Base-by-base conservation (phyloP, 768 basidiomycete genomes). In the Phaffia tasmanica region DNA sequence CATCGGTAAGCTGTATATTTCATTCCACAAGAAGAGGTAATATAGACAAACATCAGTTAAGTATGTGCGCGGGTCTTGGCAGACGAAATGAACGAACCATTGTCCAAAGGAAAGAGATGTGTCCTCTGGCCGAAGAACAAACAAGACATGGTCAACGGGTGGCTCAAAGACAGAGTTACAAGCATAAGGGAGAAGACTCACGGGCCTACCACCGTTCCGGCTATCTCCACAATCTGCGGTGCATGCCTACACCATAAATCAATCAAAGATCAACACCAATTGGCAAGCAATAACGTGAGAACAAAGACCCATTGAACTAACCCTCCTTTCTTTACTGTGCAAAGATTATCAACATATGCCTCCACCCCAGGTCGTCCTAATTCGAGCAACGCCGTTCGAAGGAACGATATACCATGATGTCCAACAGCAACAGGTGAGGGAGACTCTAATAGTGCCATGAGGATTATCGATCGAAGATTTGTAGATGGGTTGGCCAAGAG, bases 351-450 rank as follows among this genome's bases (percentile, higher is more conserved):
- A 21, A 75, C 54, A 64, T 75, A 75, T 57, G 66, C 69, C 18
- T 64, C 56, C 61, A 75, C 68, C 29, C 71, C 69, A 11, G 57
- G 64, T 35, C 70, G 56, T 4, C 72, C 72, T 27, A 71, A 69
- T 57, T 72, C 72, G 27, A 63, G 67, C 14, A 72, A 63, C 58
- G 72, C 71, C n/a, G 72, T 69, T 64, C 73, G 74, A 49, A 72
- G 73, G 64, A 75, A 75, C 32, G 72, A 73, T 61, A 73, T 73
- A 7, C 74, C 74, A 59, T 75, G 73, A 65, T 73, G 73, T 1
- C 73, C 71, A 62, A 71, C 70, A 0, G 73, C 73, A 29, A 74
- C 72, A 4, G 74, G 74, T 5, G 73, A 71, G 57, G 73, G 72
- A 6, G 73, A 69, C 3, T 64, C 62, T 42, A 75, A 57, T 55